Evolutionary conservation across 345 rosid genomes (phyloP), one percentile per base, ranked within the genome.

Genomic region (Balakata baccata): DNA sequence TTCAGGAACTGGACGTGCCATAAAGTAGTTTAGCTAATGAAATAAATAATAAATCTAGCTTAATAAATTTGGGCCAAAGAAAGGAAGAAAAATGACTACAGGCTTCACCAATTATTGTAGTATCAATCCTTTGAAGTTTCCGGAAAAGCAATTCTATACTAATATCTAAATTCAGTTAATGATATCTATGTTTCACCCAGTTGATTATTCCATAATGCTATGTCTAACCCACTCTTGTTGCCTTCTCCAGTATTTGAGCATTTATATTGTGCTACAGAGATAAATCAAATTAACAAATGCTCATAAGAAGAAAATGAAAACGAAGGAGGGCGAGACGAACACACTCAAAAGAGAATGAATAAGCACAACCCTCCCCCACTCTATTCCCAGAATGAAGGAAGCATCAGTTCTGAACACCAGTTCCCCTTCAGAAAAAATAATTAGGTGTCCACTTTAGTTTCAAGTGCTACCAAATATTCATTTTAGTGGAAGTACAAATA

Each of bases 51-150:
- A 49, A 46, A 60, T 46, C 66, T 71, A 11, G 20, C 37, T 56
- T 18, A 25, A 3, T 47, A 45, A 11, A 18, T 5, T 29, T 58
- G 25, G 2, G 3, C 59, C 34, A 25, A 46, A 13, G 23, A 34
- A 18, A 6, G 12, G 7, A 17, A 43, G 29, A 47, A 11, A 20
- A 59, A 45, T 2, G 11, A 59, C 22, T 29, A 29, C 43, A 17
- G 3, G 62, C 72, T 52, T 62, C 45, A 46, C 54, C 51, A 70
- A 23, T 69, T 70, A 57, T 22, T 16, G n/a, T 1, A 53, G 57
- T 3, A 5, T 4, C 9, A 23, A 34, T 14, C 41, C 17, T 23
- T 23, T 56, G 45, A 57, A 70, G 58, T 69, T 69, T 29, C 34
- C 18, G 39, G 3, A 43, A 57, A 7, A 57, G 23, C 2, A 43